These are phyloP conservation scores for Emmonsia crescens DNA, from an alignment of 2,329 filamentous ascomycete species.

Conservation along the genomic window DNA sequence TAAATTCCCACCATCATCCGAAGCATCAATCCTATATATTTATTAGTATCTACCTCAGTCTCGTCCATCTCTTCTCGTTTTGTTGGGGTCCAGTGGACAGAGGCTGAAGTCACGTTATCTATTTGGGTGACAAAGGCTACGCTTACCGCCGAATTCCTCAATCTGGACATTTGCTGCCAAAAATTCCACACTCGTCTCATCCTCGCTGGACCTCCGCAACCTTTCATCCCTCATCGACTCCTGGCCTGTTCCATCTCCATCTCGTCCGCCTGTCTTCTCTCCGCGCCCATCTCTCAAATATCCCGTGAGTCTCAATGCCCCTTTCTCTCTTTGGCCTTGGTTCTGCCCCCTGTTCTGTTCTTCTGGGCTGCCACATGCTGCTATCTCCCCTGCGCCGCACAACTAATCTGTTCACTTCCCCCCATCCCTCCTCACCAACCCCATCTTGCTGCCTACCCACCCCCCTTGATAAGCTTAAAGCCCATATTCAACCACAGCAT, in stretches of 20 bases:
- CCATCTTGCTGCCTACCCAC: neutral
- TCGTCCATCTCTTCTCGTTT: neutral
- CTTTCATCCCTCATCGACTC: neutral
- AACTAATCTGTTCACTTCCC: conserved; percentile 6
- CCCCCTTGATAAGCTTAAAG: neutral
- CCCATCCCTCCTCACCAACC: conserved; percentile 3
- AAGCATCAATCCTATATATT: neutral
- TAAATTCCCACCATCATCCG: neutral
- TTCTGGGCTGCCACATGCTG: neutral
- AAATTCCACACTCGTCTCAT: conserved; percentile 20
- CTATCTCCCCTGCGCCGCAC: conserved; percentile 1
- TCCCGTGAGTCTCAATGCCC: conserved; percentile 9
- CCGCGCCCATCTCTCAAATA: neutral
- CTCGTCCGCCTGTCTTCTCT: conserved; percentile 4
- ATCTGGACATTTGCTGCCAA: conserved; percentile 26
- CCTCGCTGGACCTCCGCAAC: conserved; percentile 8
- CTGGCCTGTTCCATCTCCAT: conserved; percentile 5
- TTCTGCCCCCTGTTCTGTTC: neutral
- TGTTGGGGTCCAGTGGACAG: neutral
- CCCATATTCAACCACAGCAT: neutral
- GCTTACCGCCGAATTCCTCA: conserved; percentile 27
- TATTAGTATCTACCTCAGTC: too few relatives aligned
- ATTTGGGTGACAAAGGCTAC: conserved; percentile 15
- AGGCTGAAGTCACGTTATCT: conserved; percentile 8
- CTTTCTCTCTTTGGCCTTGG: neutral